Percentiles rank a stretch among this genome's conserved stretches.
Conservation (phyloP, 306 rosid genomes). For the Prunus davidiana region DNA sequence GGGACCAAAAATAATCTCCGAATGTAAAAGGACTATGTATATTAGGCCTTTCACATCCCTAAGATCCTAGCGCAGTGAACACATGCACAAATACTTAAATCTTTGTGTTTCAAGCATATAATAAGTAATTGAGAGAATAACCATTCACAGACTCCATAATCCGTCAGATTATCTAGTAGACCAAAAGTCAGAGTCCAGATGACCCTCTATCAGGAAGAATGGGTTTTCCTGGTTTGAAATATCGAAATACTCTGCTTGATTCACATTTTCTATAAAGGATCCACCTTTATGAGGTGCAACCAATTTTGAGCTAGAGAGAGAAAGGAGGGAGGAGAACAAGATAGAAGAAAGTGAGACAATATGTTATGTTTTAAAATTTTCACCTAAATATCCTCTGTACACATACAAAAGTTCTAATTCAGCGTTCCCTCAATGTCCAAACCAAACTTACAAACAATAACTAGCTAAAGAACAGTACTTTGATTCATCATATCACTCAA, state of each 20-base stretch:
- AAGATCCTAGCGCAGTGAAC: neutral
- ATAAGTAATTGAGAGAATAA: neutral
- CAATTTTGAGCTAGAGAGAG: neutral
- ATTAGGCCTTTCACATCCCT: neutral
- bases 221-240: neutral
- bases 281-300: neutral
- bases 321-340: neutral
- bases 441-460: neutral
- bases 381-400: neutral
- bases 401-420: neutral
- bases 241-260: neutral
- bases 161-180: neutral
- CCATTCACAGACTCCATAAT: neutral
- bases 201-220: neutral
- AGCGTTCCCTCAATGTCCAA: neutral
- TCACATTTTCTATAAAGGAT: neutral
- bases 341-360: neutral
- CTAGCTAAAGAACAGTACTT: neutral
- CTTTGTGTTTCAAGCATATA: neutral
- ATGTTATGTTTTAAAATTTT: neutral
- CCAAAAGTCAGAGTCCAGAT: neutral
- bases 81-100: neutral
- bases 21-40: neutral
- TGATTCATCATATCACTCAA: neutral
- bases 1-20: neutral